Evolutionary conservation across 208 protist genomes (phyloP), one percentile per base, ranked within the genome.

Genomic region (Leishmania mexicana): DNA sequence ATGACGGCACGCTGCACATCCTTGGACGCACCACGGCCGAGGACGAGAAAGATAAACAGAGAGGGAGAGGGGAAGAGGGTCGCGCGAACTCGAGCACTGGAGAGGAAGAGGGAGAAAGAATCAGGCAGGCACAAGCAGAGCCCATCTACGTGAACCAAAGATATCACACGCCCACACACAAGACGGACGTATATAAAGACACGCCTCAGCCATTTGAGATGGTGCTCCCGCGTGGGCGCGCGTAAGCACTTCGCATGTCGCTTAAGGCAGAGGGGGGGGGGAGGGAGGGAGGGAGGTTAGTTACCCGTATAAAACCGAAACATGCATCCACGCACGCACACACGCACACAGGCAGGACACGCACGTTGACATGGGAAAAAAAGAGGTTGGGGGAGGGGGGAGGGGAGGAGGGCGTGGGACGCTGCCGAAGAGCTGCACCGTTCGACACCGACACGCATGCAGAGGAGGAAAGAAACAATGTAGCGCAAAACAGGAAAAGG

Each of bases 71-170:
- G 21, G 62, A 45, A 31, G 24, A 11, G 57, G 51, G 51, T 21
- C 51, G 51, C 60, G n/a, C 60, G 15, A 65, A 4, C 11, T 65
- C 60, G 64, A 31, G 17, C 15, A 10, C n/a, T 28, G 72, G 17
- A 75, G 64, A 75, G 57, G 17, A 53, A 60, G 57, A 64, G 70
- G 60, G 45, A 60, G 24, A 80, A 10, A 78, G 19, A 83, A 57
- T 67, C 28, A 75, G 38, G 51, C 40, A n/a, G 49, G 47, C 15
- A 81, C 10, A 38, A 19, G 17, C 2, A 53, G 28, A 74, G 35
- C 8, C 60, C n/a, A n/a, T 35, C 60, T 38, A 28, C 60, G 6
- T 53, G 42, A 35, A 7, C 8, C 4, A 10, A 17, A 53, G 17
- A 53, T 62, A 31, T 31, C 17, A 54, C 17, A 54, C 51, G 21